Conservation (phyloP, 2,329 filamentous ascomycete genomes). For the Curvularia sp. region DNA sequence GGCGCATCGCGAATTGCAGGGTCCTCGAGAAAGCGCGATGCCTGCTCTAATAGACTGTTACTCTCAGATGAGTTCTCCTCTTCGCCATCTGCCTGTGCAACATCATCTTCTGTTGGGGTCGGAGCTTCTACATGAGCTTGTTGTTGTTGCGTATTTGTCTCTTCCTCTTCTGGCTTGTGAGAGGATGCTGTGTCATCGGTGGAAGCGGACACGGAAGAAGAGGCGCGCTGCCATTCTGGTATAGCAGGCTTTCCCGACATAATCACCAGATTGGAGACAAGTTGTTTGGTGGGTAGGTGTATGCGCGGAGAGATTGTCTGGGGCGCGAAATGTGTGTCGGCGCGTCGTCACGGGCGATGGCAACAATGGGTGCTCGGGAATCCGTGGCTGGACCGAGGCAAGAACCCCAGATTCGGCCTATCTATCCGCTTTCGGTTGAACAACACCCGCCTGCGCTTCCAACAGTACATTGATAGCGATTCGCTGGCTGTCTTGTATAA, state of each 20-base stretch:
- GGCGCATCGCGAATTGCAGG: slow-evolving; percentile 73
- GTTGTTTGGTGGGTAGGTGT: background rate
- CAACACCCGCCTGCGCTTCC: background rate
- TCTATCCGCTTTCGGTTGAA: slow-evolving; percentile 14
- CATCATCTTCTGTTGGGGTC: slow-evolving; percentile 19
- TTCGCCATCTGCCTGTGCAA: slow-evolving; percentile 10
- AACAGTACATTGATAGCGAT: background rate
- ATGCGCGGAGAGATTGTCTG: background rate
- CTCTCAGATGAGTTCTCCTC: slow-evolving; percentile 10
- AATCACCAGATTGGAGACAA: background rate
- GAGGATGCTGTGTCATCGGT: slow-evolving; percentile 18
- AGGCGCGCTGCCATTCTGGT: slow-evolving; percentile 48
- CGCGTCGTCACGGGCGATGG: slow-evolving; percentile 16
- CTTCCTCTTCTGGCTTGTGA: slow-evolving; percentile 22
- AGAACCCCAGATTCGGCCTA: slow-evolving; percentile 15
- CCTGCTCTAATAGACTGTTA: slow-evolving; percentile 65
- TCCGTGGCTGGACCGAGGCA: slow-evolving; percentile 34
- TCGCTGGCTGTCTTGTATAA: background rate
- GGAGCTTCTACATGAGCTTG: slow-evolving; percentile 24
- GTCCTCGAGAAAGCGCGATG: slow-evolving; percentile 77
- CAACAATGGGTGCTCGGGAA: slow-evolving; percentile 21
- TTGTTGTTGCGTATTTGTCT: slow-evolving; percentile 21
- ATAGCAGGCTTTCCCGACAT: slow-evolving; percentile 39
- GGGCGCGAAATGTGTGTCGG: slow-evolving; percentile 9
- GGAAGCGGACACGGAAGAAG: background rate